Evolutionary conservation across 345 rosid genomes (phyloP), one percentile per base, ranked within the genome.

Genomic region (Alliaria petiolata): DNA sequence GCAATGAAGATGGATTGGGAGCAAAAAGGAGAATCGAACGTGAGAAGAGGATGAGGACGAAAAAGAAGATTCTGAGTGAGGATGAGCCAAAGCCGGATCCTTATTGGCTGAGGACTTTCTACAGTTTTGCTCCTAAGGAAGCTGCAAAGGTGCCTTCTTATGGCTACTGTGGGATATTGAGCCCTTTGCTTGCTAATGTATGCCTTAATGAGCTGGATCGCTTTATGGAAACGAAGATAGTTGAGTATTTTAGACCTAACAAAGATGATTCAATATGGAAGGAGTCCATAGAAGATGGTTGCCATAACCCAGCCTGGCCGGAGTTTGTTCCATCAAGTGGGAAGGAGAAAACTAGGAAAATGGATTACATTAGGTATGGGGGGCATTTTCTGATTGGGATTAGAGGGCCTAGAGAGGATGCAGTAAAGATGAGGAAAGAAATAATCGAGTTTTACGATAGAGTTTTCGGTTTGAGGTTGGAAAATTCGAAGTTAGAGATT

Each of bases 291-390:
- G 71, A 86, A 79, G 98, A 86, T 76, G 96, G 93, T 36, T 89
- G 92, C 31, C 97, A 91, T 74, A 95, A 95, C 65, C 95, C 98
- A n/a, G 82, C 97, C 7, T 95, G 99, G 99, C 99, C 97, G 0
- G 98, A 95, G 87, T 91, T 95, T 81, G 99, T 95, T 77, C 99
- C 99, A 0, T 81, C 87, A 0, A 88, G 96, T 65, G 98, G 96
- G 72, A 83, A 74, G n/a, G 93, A 88, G 83, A 95, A 88, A 79
- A 91, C 98, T 0, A 77, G 95, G 82, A 95, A 87, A 72, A 91
- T 95, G 98, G 98, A 89, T 78, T 95, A 89, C 67, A 74, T 95
- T 70, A 81, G 99, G 73, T 79, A 87, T 50, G 99, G 93, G 2
- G 90, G 93, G 17, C 92, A 95, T 84, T 87, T 95, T 75, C 76